Evolutionary conservation across 495 filamentous ascomycete species (phyloP), one percentile per base, ranked within the genome.

Genomic region (Recurvomyces mirabilis): DNA sequence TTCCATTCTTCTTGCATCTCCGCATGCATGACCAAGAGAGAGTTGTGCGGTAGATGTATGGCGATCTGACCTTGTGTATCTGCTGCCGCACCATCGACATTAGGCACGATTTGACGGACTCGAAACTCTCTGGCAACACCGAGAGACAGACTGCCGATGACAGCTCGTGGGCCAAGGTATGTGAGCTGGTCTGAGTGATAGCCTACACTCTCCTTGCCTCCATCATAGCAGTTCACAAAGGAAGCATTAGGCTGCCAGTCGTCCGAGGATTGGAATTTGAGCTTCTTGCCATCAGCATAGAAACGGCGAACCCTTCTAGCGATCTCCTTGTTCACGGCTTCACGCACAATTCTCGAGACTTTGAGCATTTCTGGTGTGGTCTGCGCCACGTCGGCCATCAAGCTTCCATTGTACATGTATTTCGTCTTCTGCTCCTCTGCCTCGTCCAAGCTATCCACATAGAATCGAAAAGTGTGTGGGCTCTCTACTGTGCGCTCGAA

Each of bases 151-250:
- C 84, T 91, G 4, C 87, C 91, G 42, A 98, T 98, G 4, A 91
- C 67, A 13, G 91, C 72, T 38, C 78, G 74, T 0, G 91, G 91
- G 0, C 91, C 91, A 4, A 96, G 70, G 62, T 95, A 98, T 2
- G 91, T 96, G 9, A 94, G 65, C 47, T 94, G 84, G 52, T 98
- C 91, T 11, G 81, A 74, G 56, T 98, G 91, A 62, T 82, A 98
- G 15, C 91, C 89, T 0, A 96, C 87, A 38, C 68, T 81, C 65
- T 98, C 76, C 1, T 71, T 61, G 0, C 76, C 77, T 0, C 88
- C 87, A 47, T 77, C 65, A 57, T 98, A 98, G 63, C 84, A 89
- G 57, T 98, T 98, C 0, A 94, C 87, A 50, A 94, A 85, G 0
- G 87, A 85, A 0, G 86, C 86, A 52, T 95, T 98, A 6, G 88